Base-by-base conservation (phyloP, 768 basidiomycete species). In the Chiua virens region DNA sequence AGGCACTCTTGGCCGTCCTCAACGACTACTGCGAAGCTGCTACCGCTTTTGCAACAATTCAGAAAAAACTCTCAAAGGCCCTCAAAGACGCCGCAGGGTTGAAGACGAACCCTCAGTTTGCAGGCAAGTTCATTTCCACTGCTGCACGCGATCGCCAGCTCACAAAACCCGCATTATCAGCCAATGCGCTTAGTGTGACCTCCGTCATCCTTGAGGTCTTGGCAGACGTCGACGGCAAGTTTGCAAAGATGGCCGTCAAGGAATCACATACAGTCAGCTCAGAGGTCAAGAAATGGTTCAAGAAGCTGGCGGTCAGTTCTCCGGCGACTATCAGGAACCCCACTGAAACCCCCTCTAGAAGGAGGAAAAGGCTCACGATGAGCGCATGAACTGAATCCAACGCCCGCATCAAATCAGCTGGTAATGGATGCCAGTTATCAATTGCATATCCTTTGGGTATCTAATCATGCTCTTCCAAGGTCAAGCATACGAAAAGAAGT, bases 221-320 rank as follows among this genome's bases (percentile, higher is more conserved):
- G 41, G 78, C 80, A 3, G 88, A 91, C 25, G 77, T 90, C 45
- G 85, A 90, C 60, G 52, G 72, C 56, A 92, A 87, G 71, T 90
- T 89, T 67, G 79, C 81, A 37, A 91, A 86, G 71, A 63, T 86
- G 53, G 79, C 79, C 13, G 86, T 88, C 58, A 89, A 82, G 69
- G 89, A 92, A 56, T 88, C 82, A 52, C 82, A 84, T 54, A 61
- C 50, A 20, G 71, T 89, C 44, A 82, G 80, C 55, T 67, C 73
- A 27, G 89, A 90, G 55, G 82, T 89, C 37, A 86, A 83, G 75
- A 92, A 87, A 61, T 91, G 89, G 88, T 85, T 91, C 75, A 90
- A 87, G 80, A 89, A 85, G 67, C 77, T 91, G 32, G 78, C 83
- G 43, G 89, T 91, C 60, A 58, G 86, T 27, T 45, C 49, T 38